Base-by-base conservation (phyloP, 148 eudicot genomes). In the Talinum fruticosum region DNA sequence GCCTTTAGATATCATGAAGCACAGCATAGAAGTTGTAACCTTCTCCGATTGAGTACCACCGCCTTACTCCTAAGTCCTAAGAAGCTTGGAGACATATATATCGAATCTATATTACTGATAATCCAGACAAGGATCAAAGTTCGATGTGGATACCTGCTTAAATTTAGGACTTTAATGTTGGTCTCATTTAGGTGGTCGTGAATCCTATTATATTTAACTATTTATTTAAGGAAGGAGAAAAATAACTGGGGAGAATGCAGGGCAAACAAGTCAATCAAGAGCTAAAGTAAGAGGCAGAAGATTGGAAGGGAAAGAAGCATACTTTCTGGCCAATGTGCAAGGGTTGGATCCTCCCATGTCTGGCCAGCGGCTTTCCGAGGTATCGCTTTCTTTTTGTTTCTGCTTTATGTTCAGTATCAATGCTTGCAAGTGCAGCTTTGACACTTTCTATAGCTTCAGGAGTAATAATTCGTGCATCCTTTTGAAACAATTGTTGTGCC, bases 321-420 rank as follows among this genome's bases (percentile, higher is more conserved):
- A 95, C 99, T 95, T 83, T 95, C 99, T 18, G 99, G 99, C 99
- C 99, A 95, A 38, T 95, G 97, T 16, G 97, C 93, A 69, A 95
- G 97, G 30, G 96, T 93, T 18, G 99, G 94, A 79, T 95, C 99
- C 87, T 95, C 97, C 99, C 99, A 95, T 53, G 82, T 65, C 81
- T 92, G 97, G 71, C 99, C 99, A 67, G 99, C 97, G 70, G 97
- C 99, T 82, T 89, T 93, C 34, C 97, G 90, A 77, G 99, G 97
- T 44, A 95, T 76, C 18, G 97, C 93, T 83, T 91, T 95, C 94
- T 91, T 95, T 81, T 93, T 0, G 89, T 81, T 78, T 93, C 97
- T n/a, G 90, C 97, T 78, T 93, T 95, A 82, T 95, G 93, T 87
- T 95, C 97, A 23, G 88, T 86, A 73, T 95, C 97, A 82, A 94